Conservation (phyloP, 2,329 filamentous ascomycete species). For the Diaporthe vaccinii region DNA sequence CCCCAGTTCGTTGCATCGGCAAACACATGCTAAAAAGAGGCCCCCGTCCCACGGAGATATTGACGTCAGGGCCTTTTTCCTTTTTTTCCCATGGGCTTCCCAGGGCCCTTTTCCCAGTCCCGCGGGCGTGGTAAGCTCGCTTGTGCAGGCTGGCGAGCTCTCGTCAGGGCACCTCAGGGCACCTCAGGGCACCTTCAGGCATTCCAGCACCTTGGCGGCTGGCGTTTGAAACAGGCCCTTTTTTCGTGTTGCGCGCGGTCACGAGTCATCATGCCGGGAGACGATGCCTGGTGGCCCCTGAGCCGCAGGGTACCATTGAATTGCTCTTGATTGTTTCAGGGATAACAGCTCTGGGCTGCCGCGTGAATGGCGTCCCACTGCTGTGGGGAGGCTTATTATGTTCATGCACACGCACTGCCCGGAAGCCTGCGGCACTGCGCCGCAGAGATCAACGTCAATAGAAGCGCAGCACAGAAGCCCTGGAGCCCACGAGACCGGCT, state of each 20-base stretch:
- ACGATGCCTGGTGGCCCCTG: constrained; percentile 16
- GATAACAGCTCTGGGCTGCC: constrained; percentile 27
- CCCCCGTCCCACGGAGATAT: constrained; percentile 12
- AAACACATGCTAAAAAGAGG: constrained; percentile 5
- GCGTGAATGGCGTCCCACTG: constrained; percentile 22
- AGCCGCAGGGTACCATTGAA: constrained; percentile 25
- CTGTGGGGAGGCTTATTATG: constrained; percentile 30
- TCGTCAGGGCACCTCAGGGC: neutral
- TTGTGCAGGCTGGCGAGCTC: constrained; percentile 3
- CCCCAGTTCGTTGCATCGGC: constrained; percentile 7
- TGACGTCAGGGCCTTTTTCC: constrained; percentile 19
- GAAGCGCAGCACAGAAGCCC: constrained; percentile 8
- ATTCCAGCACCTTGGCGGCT: constrained; percentile 22
- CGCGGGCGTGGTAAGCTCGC: constrained; percentile 17
- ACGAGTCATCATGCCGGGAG: constrained; percentile 35
- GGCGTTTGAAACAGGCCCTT: constrained; percentile 22
- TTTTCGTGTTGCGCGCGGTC: constrained; percentile 27
- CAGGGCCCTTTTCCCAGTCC: constrained; percentile 3
- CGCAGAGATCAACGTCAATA: constrained; percentile 28
- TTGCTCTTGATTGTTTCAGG: constrained; percentile 25
- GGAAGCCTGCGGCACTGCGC: constrained; percentile 23
- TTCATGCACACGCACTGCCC: constrained; percentile 25
- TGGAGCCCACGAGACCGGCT: constrained; percentile 7
- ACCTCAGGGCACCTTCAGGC: neutral
- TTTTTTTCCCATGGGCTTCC: neutral